Evolutionary conservation across 73 alveolate species (phyloP).

Genomic region (Stentor coeruleus): DNA sequence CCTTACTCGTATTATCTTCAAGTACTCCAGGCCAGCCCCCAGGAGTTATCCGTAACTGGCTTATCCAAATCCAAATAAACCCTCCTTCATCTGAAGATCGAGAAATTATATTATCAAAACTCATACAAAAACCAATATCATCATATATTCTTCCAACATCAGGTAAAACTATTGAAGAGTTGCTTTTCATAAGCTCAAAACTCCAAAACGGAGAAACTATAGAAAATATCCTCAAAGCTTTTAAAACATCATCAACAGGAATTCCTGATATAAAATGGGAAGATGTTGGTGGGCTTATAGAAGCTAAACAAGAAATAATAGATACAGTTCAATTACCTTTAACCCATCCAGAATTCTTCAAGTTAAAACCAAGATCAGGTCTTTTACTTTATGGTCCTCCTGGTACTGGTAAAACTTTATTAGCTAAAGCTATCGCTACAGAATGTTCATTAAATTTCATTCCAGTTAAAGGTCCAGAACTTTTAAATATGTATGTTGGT

Average conservation of each 20-base stretch:
- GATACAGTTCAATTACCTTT: constrained; percentile 75
- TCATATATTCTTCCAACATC: not conserved
- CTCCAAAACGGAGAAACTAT: not conserved
- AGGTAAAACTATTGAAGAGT: not conserved
- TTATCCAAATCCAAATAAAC: no score
- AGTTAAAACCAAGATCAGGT: constrained; percentile 76
- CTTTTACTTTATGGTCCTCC: constrained; percentile 93
- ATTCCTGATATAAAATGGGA: constrained; percentile 79
- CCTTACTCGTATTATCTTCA: not conserved
- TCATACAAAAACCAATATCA: not conserved
- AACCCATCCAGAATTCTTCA: constrained; percentile 73
- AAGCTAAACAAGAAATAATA: constrained; percentile 76
- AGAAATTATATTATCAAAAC: no score
- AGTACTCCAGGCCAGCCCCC: not conserved
- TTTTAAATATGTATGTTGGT: constrained; percentile 91
- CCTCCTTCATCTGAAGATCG: not conserved
- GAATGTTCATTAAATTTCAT: constrained; percentile 80
- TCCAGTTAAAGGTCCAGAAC: constrained; percentile 95
- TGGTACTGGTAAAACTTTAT: constrained; percentile 89
- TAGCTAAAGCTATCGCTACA: constrained; percentile 87
- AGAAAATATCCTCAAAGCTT: constrained; percentile 32
- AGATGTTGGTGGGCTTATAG: constrained; percentile 93
- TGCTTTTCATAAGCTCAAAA: no score
- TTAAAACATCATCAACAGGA: constrained; percentile 26
- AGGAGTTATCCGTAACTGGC: not conserved